Evolutionary conservation across 148 eudicot species (phyloP), one percentile per base, ranked within the genome.

Genomic region (Heliamphora exappendiculata): DNA sequence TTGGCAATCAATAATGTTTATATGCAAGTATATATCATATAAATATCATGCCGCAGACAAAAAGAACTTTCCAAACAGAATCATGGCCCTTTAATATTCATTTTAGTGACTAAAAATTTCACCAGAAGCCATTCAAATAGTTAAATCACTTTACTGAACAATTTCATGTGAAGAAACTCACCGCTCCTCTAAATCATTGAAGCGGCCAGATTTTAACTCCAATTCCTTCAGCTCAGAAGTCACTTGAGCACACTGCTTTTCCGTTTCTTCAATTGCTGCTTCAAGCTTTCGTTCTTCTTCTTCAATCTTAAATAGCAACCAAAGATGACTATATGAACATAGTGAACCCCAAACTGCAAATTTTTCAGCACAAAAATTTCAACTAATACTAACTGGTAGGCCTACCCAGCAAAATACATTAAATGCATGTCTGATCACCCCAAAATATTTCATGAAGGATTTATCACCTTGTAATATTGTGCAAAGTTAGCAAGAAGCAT

Each of bases 281-380:
- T 92, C 96, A 82, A 95, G 94, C 81, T 89, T 90, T 82, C 88
- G 82, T 84, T 92, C 98, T 83, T 95, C 98, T 73, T 92, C 98
- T 85, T 95, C 98, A 76, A 93, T 83, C 98, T 95, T 77, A 49
- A 76, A 75, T 76, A 82, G 58, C 41, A 83, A 19, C 36, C 58
- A 78, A 24, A 45, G 45, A 22, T 29, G 47, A 26, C 29, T 65
- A 83, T 51, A 84, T 82, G 68, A 39, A 50, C 57, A 51, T 33
- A 67, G 49, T 53, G 79, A 74, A 57, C 60, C 76, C 70, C 63
- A 78, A 59, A 62, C 42, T 26, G 41, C 65, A 78, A 71, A 8
- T 1, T 66, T n/a, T 51, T 63, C 54, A 65, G n/a, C 20, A 54
- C 63, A 59, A n/a, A 19, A 26, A 65, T 29, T 22, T 70, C 28